Conservation (phyloP, 1,284 basidiomycete species). For the Ceratobasidium sp. region DNA sequence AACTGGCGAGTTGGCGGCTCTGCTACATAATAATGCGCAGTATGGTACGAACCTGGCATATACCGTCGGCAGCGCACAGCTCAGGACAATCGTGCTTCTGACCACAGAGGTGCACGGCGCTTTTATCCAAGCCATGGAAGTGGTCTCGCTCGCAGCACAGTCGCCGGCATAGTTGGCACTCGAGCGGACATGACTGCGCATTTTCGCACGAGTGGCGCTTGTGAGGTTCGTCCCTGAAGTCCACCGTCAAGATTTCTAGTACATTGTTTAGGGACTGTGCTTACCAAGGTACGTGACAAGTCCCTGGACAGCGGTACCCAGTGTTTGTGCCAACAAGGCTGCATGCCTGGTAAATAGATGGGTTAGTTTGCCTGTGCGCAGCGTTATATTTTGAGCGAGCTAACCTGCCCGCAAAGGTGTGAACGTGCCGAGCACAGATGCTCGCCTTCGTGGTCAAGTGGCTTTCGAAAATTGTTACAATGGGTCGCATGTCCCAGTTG, state of each 20-base stretch:
- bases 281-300: slow-evolving; percentile 65
- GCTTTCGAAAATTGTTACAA: no score
- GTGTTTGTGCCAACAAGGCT: slow-evolving; percentile 56
- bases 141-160: slow-evolving; percentile 67
- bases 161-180: slow-evolving; percentile 69
- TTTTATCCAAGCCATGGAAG: slow-evolving; percentile 65
- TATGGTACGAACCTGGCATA: slow-evolving; percentile 21
- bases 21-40: no score
- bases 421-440: slow-evolving; percentile 68
- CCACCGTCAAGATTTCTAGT: slow-evolving; percentile 59
- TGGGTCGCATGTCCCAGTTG: no score
- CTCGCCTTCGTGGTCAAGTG: slow-evolving; percentile 64
- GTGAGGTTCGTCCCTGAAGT: slow-evolving; percentile 61
- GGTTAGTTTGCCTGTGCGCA: slow-evolving; percentile 15
- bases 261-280: slow-evolving; percentile 1
- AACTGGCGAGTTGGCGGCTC: slow-evolving; percentile 58
- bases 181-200: slow-evolving; percentile 65
- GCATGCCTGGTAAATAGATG: slow-evolving; percentile 63
- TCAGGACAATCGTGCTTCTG: slow-evolving; percentile 59
- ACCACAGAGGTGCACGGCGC: slow-evolving; percentile 73
- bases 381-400: slow-evolving; percentile 25
- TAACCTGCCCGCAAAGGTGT: slow-evolving; percentile 70
- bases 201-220: slow-evolving; percentile 15
- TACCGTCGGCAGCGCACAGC: slow-evolving; percentile 52
- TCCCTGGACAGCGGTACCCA: slow-evolving; percentile 62